phyloP scores from a whole-genome alignment of 2,329 filamentous ascomycete genomes.

The Aspergillus ibericus region DNA sequence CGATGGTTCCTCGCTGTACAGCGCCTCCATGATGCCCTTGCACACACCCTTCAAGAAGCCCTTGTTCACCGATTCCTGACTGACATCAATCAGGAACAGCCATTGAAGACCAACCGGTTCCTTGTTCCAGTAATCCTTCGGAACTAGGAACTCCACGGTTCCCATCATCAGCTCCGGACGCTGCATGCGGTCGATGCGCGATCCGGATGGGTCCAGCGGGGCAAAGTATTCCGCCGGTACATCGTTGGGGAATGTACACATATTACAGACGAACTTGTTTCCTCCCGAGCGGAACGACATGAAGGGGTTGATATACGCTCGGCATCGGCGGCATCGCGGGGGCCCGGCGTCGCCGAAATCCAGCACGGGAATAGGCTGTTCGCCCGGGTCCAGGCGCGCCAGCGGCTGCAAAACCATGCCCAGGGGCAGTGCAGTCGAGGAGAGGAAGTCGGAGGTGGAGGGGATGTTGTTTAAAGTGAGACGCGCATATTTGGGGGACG shows the following conservation, averaged over 20 bases:
- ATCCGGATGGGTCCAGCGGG: constrained; percentile 81
- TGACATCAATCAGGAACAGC: constrained; percentile 91
- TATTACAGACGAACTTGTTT: constrained; percentile 96
- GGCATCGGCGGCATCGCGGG: constrained; percentile 86
- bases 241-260: constrained; percentile 97
- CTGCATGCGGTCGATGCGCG: constrained; percentile 83
- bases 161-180: constrained; percentile 86
- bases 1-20: constrained; percentile 68
- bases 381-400: constrained; percentile 77
- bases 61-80: constrained; percentile 85
- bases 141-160: constrained; percentile 93
- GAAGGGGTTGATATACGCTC: constrained; percentile 97
- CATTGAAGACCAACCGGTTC: constrained; percentile 84
- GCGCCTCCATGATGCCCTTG: constrained; percentile 77
- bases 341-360: constrained; percentile 93
- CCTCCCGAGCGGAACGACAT: constrained; percentile 95
- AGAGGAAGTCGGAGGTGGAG: constrained; percentile 73
- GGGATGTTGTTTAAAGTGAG: constrained; percentile 94
- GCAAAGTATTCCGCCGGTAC: constrained; percentile 90
- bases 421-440: constrained; percentile 78
- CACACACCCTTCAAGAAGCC: constrained; percentile 90
- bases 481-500: constrained; percentile 89
- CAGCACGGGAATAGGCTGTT: constrained; percentile 82
- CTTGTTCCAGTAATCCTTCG: constrained; percentile 98
- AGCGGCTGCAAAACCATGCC: constrained; percentile 88